Base-by-base conservation (phyloP, 495 filamentous ascomycete species). In the Hypoxylon rickii region DNA sequence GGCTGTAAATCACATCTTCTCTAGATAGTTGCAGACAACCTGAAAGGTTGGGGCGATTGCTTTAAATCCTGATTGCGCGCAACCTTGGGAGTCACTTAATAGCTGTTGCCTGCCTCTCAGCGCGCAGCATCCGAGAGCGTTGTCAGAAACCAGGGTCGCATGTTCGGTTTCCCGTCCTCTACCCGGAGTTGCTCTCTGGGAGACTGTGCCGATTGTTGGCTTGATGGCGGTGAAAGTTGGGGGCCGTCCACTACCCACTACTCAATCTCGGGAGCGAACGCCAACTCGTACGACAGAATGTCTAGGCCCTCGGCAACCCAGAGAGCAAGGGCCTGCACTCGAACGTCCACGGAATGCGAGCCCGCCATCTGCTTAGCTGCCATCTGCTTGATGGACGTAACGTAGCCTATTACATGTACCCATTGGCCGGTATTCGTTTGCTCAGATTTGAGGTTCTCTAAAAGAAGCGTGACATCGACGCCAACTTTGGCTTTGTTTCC, bases 331-430 rank as follows among this genome's bases (percentile, higher is more conserved):
- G 29, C 55, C 22, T 59, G 63, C 20, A 65, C 55, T 15, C 46
- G 50, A 12, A 62, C 42, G 41, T 11, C 48, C 12, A 31, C 29
- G n/a, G 37, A 19, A 29, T 39, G 12, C 19, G 31, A 34, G 17
- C 13, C 38, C 32, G 13, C 38, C 12, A 7, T 41, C 18, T 45
- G 22, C 48, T 49, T 48, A 17, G 38, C 39, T 19, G 20, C 22
- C 36, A 18, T 24, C 34, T 21, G 41, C 29, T 61, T 40, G 45
- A 54, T 44, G 36, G 57, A 58, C 64, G 78, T 71, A 29, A 95
- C 77, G 69, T 96, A 96, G 1, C 93, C 94, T 45, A 96, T 80
- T 0, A 97, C 81, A 69, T 96, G 94, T 15, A 96, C 67, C 94
- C 94, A 98, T 40, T 87, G 82, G n/a, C 94, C 94, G 42, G 87